phyloP scores from a whole-genome alignment of 2,329 filamentous ascomycete genomes.

The Epichloe bromicola region DNA sequence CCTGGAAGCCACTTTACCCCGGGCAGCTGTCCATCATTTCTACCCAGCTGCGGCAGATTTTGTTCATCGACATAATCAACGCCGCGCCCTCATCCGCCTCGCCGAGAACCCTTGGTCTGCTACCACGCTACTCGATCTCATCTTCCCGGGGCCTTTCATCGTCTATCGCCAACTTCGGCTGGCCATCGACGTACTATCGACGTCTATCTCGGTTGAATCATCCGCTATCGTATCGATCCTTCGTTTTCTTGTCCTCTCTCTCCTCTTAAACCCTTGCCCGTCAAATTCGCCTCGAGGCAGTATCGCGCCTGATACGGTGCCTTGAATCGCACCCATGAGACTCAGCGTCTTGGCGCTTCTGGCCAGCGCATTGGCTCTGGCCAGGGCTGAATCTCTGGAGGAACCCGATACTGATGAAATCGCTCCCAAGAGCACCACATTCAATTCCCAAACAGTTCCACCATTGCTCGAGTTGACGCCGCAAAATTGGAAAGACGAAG shows the following conservation, averaged over 20 bases:
- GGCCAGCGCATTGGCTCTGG: slow-evolving; percentile 26
- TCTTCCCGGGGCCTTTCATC: not conserved
- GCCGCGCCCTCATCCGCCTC: not conserved
- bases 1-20: slow-evolving; percentile 1
- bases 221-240: not conserved
- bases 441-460: slow-evolving; percentile 55
- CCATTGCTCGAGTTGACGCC: slow-evolving; percentile 48
- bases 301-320: slow-evolving; percentile 3
- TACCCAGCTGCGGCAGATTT: slow-evolving; percentile 1
- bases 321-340: slow-evolving; percentile 16
- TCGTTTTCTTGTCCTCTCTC: not conserved
- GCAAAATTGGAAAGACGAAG: slow-evolving; percentile 42
- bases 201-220: not conserved
- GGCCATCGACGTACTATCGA: not conserved
- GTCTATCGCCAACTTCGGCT: not conserved
- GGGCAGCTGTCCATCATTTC: slow-evolving; percentile 2
- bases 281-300: not conserved
- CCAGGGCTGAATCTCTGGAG: slow-evolving; percentile 18
- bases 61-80: not conserved
- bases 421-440: slow-evolving; percentile 34
- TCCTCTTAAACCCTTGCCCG: not conserved
- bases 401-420: slow-evolving; percentile 21
- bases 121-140: not conserved
- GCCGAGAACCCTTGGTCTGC: not conserved
- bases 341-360: slow-evolving; percentile 30